Evolutionary conservation across 1,284 basidiomycete species (phyloP), one percentile per base, ranked within the genome.

Genomic region (Rhodotorula sp.): DNA sequence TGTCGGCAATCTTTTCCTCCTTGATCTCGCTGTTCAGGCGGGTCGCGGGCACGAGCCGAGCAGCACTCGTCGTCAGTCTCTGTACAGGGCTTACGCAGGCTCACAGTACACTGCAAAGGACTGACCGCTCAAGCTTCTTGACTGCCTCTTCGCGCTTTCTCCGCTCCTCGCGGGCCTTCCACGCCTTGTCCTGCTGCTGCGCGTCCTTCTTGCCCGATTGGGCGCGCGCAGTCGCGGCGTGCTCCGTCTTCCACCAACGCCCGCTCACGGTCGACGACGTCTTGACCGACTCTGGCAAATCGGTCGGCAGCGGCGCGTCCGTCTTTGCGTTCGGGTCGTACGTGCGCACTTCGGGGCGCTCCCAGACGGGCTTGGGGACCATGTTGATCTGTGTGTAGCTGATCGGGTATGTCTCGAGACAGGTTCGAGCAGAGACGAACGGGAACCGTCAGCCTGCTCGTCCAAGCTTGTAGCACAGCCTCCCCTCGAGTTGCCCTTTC

Each of bases 51-150:
- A n/a, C 5, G 26, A 58, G 53, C 8, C 10, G 7, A 37, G 37
- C 7, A 30, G 44, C 51, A 61, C 44, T 14, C 7, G 37, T 42
- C 37, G 37, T 42, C 26, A 30, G 6, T 17, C 6, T 10, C 33
- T 42, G 51, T 0, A 10, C 2, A 5, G 20, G 15, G 8, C 10
- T n/a, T 6, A 1, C 17, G 24, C 10, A 30, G 37, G 24, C 4
- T 18, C 24, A 30, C 3, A 30, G n/a, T 20, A 14, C 5, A 30
- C 24, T 14, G 24, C 5, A 58, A 20, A 73, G 44, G 44, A 75
- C 77, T 55, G 66, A 54, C 53, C 53, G 53, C 54, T 76, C 77
- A 46, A 77, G 49, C 61, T 71, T 70, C 71, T 77, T 77, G 55
- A 76, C 66, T 0, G 71, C 69, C 33, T 73, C 72, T 26, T 69